phyloP scores from a whole-genome alignment of 2,329 filamentous ascomycete species.

The Penicillium decumbens region DNA sequence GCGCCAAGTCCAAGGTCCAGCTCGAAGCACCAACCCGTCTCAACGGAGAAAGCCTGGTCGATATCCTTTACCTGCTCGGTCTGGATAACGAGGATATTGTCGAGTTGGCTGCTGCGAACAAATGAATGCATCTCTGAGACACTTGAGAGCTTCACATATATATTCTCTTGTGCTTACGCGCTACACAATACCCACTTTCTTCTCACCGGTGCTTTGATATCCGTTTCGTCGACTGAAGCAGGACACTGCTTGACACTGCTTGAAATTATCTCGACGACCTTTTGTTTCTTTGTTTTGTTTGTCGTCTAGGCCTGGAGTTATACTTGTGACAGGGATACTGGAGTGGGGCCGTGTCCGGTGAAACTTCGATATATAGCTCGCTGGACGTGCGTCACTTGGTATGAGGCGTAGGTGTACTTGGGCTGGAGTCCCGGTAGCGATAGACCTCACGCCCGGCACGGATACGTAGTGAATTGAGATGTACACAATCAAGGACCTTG shows the following conservation, averaged over 20 bases:
- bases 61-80: constrained; percentile 57
- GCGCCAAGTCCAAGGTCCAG: constrained; percentile 62
- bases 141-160: background rate
- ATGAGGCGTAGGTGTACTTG: background rate
- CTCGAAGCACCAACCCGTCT: constrained; percentile 56
- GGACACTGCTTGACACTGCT: background rate
- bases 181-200: constrained; percentile 10
- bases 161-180: background rate
- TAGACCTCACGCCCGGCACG: background rate
- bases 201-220: constrained; percentile 2
- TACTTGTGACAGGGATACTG: background rate
- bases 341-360: background rate
- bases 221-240: background rate
- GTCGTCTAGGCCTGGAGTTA: background rate
- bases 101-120: constrained; percentile 34
- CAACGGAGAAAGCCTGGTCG: constrained; percentile 55
- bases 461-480: background rate
- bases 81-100: constrained; percentile 48
- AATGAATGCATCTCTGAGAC: constrained; percentile 4
- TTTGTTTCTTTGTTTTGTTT: background rate
- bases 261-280: background rate
- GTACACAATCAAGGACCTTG: background rate
- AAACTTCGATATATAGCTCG: background rate
- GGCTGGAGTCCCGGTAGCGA: background rate
- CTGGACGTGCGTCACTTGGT: background rate